phyloP scores from a whole-genome alignment of 176 grass and related monocot species.

The Triticum urartu region DNA sequence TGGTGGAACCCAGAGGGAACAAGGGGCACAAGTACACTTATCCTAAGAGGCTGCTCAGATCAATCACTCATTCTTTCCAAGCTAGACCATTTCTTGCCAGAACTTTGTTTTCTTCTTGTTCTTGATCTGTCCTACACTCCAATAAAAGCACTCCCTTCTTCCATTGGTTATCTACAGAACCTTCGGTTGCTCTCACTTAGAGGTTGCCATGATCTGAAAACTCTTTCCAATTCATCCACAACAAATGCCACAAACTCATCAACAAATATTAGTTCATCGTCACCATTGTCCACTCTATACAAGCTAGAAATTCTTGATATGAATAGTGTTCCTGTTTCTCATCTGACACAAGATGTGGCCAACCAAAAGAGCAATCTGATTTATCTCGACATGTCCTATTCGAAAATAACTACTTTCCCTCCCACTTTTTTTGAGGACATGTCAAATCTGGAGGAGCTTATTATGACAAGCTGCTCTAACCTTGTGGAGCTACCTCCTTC shows the following conservation, averaged over 20 bases:
- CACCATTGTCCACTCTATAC: neutral
- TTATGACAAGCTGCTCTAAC: too few species aligned
- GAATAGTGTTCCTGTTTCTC: neutral
- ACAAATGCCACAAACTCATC: neutral
- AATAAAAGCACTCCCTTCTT: neutral
- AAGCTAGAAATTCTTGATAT: neutral
- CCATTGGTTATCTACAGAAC: neutral
- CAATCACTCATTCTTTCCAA: neutral
- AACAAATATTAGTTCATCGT: neutral
- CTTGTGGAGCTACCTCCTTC: too few species aligned
- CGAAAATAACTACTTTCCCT: too few species aligned
- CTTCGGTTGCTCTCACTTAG: neutral
- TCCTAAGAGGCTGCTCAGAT: neutral
- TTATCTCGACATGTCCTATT: too few species aligned
- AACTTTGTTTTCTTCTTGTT: neutral
- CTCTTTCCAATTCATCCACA: too few species aligned
- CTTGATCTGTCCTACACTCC: conserved; percentile 29
- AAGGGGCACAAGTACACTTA: neutral
- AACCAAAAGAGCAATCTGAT: too few species aligned
- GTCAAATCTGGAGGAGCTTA: too few species aligned
- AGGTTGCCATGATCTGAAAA: too few species aligned
- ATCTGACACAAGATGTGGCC: neutral
- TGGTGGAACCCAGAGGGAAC: neutral
- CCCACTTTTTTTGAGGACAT: too few species aligned
- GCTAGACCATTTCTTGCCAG: neutral